Base-by-base conservation (phyloP, 1,284 basidiomycete genomes). In the Chalciporus sp. region DNA sequence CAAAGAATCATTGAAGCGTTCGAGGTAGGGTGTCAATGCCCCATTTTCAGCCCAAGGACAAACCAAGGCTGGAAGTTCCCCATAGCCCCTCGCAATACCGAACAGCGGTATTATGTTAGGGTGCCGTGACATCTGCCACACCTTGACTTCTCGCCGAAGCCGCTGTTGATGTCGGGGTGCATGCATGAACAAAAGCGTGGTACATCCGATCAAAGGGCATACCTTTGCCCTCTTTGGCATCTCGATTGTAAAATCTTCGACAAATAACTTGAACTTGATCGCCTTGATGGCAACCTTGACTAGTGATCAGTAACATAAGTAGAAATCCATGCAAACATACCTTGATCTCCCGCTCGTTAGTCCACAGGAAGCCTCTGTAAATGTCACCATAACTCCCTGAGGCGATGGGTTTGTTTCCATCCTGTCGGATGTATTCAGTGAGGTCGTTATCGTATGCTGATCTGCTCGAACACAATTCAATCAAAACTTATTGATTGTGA, bases 381-480 rank as follows among this genome's bases (percentile, higher is more conserved):
- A 41, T 19, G 39, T 41, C 39, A 17, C 39, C 39, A 20, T n/a
- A 39, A 10, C n/a, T 20, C 9, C 37, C 37, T n/a, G 37, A 40
- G 9, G 37, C 37, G 37, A 40, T 19, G 9, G 40, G 40, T 9
- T 41, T 6, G 9, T 41, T 19, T 20, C 17, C 40, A 8, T 41
- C n/a, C 23, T 19, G 40, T 11, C 10, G 20, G 40, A 41, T 23
- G 7, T 12, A 20, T 20, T 10, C 17, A 23, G 40, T 19, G 6
- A 40, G 37, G 56, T n/a, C 49, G 47, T 23, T 57, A 14, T 27
- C 82, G 83, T 42, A 81, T 68, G 76, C 80, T 80, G 61, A 81
- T 83, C 23, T 81, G 82, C 62, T 70, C 74, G 14, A 17, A 40
- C 19, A 17, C 7, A 4, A 12, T 31, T 31, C 29, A 12, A 31